A percentile compares a stretch with the other conserved stretches of the same genome.
phyloP scores from a whole-genome alignment of 768 basidiomycete genomes.

The Gymnopilus junonius region DNA sequence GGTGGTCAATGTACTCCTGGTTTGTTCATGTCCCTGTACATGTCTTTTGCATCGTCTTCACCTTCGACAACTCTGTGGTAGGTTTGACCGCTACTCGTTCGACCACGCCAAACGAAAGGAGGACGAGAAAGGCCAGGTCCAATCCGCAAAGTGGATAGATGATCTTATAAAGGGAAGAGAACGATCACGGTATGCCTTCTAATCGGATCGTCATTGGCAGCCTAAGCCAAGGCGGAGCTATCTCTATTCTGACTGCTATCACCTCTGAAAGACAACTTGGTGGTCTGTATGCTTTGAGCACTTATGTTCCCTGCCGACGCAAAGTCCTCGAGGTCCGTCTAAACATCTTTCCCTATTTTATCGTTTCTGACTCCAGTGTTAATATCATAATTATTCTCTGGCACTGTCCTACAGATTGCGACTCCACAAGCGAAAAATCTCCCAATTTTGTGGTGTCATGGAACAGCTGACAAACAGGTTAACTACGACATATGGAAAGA shows the following conservation, averaged over 20 bases:
- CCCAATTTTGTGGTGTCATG: slow-evolving; percentile 82
- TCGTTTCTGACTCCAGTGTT: neutral
- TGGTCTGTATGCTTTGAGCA: slow-evolving; percentile 63
- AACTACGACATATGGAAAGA: slow-evolving; percentile 48
- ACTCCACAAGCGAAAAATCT: slow-evolving; percentile 49
- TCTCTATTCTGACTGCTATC: slow-evolving; percentile 61
- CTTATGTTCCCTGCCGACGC: slow-evolving; percentile 61
- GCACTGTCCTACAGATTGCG: slow-evolving; percentile 48
- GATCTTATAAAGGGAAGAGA: slow-evolving; percentile 62
- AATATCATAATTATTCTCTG: slow-evolving; percentile 4
- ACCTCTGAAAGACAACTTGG: slow-evolving; percentile 54
- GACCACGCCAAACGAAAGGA: slow-evolving; percentile 48
- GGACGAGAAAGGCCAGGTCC: slow-evolving; percentile 59
- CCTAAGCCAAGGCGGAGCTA: slow-evolving; percentile 71
- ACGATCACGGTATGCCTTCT: slow-evolving; percentile 55
- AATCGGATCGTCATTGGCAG: slow-evolving; percentile 74
- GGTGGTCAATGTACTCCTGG: slow-evolving; percentile 74
- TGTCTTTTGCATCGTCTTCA: neutral
- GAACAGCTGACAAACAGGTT: slow-evolving; percentile 64
- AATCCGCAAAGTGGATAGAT: slow-evolving; percentile 53
- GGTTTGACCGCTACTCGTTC: slow-evolving; percentile 63
- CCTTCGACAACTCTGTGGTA: slow-evolving; percentile 12
- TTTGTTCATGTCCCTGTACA: slow-evolving; percentile 26
- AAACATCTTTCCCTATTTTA: neutral
- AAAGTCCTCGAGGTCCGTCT: slow-evolving; percentile 54